Evolutionary conservation across 169 alveolate species (phyloP), one percentile per base, ranked within the genome.

Genomic region (Plasmodium fragile): DNA sequence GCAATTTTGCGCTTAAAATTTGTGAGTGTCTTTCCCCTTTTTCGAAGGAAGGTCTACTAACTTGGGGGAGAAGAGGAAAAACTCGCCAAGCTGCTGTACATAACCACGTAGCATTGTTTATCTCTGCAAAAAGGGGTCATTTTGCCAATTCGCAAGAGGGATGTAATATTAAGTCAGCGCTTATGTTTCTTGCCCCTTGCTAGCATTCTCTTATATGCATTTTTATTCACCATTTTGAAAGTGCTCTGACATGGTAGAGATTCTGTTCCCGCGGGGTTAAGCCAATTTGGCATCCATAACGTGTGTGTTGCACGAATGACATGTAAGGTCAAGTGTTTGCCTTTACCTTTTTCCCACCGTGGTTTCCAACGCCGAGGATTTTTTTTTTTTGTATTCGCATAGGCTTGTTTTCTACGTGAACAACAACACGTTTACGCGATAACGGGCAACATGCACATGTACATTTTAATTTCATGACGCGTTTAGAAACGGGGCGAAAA

Each of bases 221-320:
- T 25, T 65, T 25, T 65, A 65, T 65, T 65, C 75, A n/a, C 75
- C 75, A 65, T 65, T 65, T 65, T 65, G 39, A 65, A 65, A 5
- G n/a, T 18, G 10, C 18, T 11, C 22, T 49, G 59, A 49, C 25
- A 49, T 49, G 8, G 59, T 8, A 49, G 7, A 49, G 59, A 11
- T 49, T 49, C 22, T 3, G 6, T 49, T 49, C 59, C n/a, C 59
- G 22, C 3, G 22, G 22, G 59, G 59, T 49, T 49, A 49, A 13
- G 22, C 59, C 59, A 49, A 49, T 49, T 49, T 49, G 59, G 59
- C 59, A 49, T 11, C 59, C 25, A 49, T 22, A 49, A 49, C 22
- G 59, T 6, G 59, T 49, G 59, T 49, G 22, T 49, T 13, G 22
- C 59, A 49, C 59, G 59, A 49, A 18, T 49, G 59, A 0, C 22